These are phyloP conservation scores for Mycena vulgaris DNA, from an alignment of 768 basidiomycete genomes.

Conservation along the genomic window DNA sequence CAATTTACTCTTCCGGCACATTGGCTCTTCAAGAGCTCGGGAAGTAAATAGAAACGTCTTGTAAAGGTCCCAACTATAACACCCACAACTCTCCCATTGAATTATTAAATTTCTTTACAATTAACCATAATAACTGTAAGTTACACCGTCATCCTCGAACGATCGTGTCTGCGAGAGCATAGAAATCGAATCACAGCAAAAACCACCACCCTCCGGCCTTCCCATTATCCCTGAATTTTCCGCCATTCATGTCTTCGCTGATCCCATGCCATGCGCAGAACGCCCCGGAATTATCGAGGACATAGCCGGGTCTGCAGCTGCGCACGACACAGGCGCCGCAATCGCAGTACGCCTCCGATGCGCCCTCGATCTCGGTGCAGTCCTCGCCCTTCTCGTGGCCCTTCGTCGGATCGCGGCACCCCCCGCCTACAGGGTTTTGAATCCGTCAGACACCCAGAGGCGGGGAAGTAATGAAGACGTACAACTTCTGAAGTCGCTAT, in stretches of 20 bases:
- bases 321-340: slow-evolving; percentile 12
- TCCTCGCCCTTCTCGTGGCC: slow-evolving; percentile 4
- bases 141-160: too few species aligned
- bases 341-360: slow-evolving; percentile 2
- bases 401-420: slow-evolving; percentile 5
- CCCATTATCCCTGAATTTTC: neutral
- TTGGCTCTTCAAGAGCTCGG: too few species aligned
- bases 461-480: neutral
- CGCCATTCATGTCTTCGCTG: neutral
- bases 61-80: too few species aligned
- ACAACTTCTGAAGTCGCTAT: slow-evolving; percentile 19
- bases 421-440: slow-evolving; percentile 1
- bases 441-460: neutral
- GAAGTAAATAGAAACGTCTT: too few species aligned
- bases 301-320: slow-evolving; percentile 10
- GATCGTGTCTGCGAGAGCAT: too few species aligned
- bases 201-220: slow-evolving; percentile 10
- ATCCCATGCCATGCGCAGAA: slow-evolving; percentile 18
- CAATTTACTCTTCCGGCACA: too few species aligned
- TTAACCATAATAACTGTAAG: too few species aligned
- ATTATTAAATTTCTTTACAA: too few species aligned
- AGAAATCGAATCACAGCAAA: neutral
- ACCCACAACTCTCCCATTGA: too few species aligned
- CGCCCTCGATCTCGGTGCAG: slow-evolving; percentile 18
- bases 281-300: neutral